phyloP scores from a whole-genome alignment of 305 asterid genomes.

The Fraxinus albicans region DNA sequence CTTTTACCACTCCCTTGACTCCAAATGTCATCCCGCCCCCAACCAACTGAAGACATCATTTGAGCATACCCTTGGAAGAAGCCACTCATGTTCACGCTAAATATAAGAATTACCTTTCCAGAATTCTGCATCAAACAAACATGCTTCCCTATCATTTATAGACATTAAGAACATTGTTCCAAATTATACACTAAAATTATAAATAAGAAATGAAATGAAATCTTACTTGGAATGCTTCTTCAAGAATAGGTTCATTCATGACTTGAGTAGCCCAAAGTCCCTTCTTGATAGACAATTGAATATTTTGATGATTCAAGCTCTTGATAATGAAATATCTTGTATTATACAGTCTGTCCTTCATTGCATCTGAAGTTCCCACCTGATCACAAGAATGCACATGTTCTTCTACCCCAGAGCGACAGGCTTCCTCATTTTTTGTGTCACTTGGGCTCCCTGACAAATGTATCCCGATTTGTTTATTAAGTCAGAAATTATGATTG shows the following conservation, averaged over 20 bases:
- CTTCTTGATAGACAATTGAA: slow-evolving; percentile 70
- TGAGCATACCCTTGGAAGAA: slow-evolving; percentile 98
- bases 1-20: slow-evolving; percentile 67
- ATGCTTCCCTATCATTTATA: slow-evolving; percentile 26
- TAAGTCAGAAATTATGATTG: slow-evolving; percentile 21
- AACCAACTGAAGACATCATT: slow-evolving; percentile 84
- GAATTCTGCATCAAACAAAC: slow-evolving; percentile 65
- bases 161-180: slow-evolving; percentile 14
- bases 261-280: slow-evolving; percentile 98
- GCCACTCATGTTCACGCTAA: slow-evolving; percentile 94
- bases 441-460: slow-evolving; percentile 50
- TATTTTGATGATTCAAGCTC: slow-evolving; percentile 85
- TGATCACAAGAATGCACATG: slow-evolving; percentile 43
- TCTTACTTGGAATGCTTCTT: slow-evolving; percentile 92
- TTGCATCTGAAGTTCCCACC: slow-evolving; percentile 50
- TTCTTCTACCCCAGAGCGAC: slow-evolving; percentile 55
- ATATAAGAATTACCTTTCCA: slow-evolving; percentile 89
- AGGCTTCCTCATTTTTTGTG: slow-evolving; percentile 45
- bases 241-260: slow-evolving; percentile 94
- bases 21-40: slow-evolving; percentile 86
- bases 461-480: slow-evolving; percentile 22
- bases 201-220: slow-evolving; percentile 36
- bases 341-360: slow-evolving; percentile 40
- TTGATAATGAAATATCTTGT: slow-evolving; percentile 86
- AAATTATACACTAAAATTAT: slow-evolving; percentile 31